phyloP scores from a whole-genome alignment of 23 red algal genomes.

The Gracilaria domingensis region DNA sequence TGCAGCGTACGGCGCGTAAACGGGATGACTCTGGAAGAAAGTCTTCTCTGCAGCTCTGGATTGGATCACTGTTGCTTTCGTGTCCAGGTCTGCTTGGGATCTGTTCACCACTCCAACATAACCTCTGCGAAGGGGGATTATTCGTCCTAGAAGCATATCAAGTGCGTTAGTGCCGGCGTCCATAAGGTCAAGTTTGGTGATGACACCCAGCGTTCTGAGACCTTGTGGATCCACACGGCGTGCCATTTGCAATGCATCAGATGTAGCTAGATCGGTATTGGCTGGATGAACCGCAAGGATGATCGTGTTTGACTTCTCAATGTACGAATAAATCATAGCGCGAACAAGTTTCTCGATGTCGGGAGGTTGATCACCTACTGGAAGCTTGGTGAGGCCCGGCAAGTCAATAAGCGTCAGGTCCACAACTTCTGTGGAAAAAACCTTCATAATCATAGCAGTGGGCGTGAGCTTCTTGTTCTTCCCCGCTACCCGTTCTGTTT shows the following conservation, averaged over 20 bases:
- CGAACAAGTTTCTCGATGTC: constrained; percentile 97
- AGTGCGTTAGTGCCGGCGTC: constrained; percentile 97
- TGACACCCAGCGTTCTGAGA: constrained; percentile 91
- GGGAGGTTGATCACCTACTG: constrained; percentile 97
- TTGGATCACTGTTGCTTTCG: constrained; percentile 58
- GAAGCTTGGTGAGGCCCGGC: constrained; percentile 97
- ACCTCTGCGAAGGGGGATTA: constrained; percentile 86
- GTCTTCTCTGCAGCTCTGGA: constrained; percentile 81
- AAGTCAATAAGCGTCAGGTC: constrained; percentile 98
- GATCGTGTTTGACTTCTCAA: constrained; percentile 91
- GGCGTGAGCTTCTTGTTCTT: constrained; percentile 93
- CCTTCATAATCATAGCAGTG: constrained; percentile 91
- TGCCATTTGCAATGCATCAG: constrained; percentile 97
- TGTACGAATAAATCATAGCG: constrained; percentile 94
- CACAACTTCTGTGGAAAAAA: constrained; percentile 94
- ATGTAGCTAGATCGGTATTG: constrained; percentile 95
- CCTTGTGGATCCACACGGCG: constrained; percentile 90
- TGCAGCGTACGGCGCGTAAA: constrained; percentile 79
- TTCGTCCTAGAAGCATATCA: constrained; percentile 90
- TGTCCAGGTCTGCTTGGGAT: constrained; percentile 82
- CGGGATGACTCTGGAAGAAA: constrained; percentile 89
- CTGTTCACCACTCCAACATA: constrained; percentile 98
- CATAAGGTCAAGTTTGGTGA: constrained; percentile 99
- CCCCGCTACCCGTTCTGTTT: constrained; percentile 90
- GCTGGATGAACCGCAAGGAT: constrained; percentile 98